phyloP scores from a whole-genome alignment of 75 land plant species.

The Gnetum montanum region DNA sequence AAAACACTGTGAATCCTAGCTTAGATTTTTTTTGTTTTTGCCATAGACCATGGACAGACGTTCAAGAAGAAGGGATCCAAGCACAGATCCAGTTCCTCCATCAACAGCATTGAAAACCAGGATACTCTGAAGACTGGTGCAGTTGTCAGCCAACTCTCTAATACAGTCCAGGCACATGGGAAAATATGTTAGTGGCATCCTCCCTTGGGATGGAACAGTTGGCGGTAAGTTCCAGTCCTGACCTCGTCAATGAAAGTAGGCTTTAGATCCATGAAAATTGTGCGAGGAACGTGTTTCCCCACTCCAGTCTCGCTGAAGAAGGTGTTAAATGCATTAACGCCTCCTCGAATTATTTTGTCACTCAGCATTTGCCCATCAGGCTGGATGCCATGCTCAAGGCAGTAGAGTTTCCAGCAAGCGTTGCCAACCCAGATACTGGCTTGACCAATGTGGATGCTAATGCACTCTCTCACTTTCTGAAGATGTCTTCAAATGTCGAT shows the following conservation, averaged over 20 bases:
- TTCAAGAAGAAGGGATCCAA: constrained; percentile 49
- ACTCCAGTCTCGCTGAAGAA: constrained; percentile 79
- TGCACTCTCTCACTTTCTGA: constrained; percentile 62
- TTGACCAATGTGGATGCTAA: constrained; percentile 65
- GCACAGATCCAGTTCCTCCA: constrained; percentile 67
- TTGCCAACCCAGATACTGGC: constrained; percentile 71
- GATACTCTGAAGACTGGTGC: constrained; percentile 58
- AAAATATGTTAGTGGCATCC: constrained; percentile 67
- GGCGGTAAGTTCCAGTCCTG: constrained; percentile 33
- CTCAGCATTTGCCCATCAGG: constrained; percentile 57
- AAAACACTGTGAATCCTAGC: constrained; percentile 48
- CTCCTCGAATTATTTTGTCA: constrained; percentile 29
- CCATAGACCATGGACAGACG: constrained; percentile 50
- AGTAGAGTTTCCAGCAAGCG: constrained; percentile 68
- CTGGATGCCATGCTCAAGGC: constrained; percentile 49
- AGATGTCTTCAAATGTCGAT: too few relatives aligned
- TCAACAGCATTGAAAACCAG: constrained; percentile 67
- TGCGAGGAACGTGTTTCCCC: constrained; percentile 46
- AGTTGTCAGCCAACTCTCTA: constrained; percentile 48
- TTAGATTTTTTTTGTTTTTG: constrained; percentile 27
- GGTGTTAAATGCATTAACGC: constrained; percentile 57
- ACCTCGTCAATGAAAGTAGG: constrained; percentile 74
- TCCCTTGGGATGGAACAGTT: constrained; percentile 37
- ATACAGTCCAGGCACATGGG: constrained; percentile 57
- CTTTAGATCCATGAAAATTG: constrained; percentile 48